These are phyloP conservation scores for Mycosarcoma maydis DNA, from an alignment of 1,284 basidiomycete species.

Conservation along the genomic window DNA sequence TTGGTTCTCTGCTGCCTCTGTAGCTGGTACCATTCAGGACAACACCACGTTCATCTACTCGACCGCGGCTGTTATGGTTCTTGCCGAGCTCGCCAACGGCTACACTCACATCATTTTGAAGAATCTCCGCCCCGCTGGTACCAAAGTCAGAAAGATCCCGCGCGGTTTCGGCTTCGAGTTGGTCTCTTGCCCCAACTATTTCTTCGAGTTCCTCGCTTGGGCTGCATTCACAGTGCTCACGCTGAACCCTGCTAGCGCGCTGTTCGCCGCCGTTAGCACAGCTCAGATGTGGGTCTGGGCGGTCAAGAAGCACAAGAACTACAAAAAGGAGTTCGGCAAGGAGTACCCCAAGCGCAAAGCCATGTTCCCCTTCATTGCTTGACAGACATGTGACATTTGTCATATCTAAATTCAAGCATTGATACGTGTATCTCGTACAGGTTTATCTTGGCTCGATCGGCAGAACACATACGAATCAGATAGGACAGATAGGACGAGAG, in stretches of 20 bases:
- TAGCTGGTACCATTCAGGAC: slow-evolving; percentile 75
- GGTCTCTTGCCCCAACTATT: slow-evolving; percentile 92
- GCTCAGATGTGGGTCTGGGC: slow-evolving; percentile 89
- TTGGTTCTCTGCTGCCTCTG: slow-evolving; percentile 77
- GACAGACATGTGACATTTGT: too few species aligned
- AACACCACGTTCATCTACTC: slow-evolving; percentile 76
- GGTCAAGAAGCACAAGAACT: slow-evolving; percentile 85
- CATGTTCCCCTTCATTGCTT: slow-evolving; percentile 78
- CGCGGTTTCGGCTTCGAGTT: slow-evolving; percentile 80
- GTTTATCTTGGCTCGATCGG: too few species aligned
- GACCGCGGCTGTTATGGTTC: slow-evolving; percentile 78
- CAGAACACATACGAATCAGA: too few species aligned
- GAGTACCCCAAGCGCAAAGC: slow-evolving; percentile 83
- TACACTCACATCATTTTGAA: slow-evolving; percentile 84
- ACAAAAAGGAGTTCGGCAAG: slow-evolving; percentile 88
- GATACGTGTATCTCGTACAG: too few species aligned
- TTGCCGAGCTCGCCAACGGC: slow-evolving; percentile 87
- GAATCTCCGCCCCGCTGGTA: slow-evolving; percentile 81
- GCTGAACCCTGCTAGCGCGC: slow-evolving; percentile 71
- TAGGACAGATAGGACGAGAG: too few species aligned
- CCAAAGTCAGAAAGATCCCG: slow-evolving; percentile 83
- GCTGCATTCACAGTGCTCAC: slow-evolving; percentile 80
- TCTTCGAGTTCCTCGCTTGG: slow-evolving; percentile 87
- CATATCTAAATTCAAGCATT: too few species aligned
- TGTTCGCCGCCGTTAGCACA: slow-evolving; percentile 78